phyloP scores from a whole-genome alignment of 805 yeast species.

The Schwanniomyces polymorphus region DNA sequence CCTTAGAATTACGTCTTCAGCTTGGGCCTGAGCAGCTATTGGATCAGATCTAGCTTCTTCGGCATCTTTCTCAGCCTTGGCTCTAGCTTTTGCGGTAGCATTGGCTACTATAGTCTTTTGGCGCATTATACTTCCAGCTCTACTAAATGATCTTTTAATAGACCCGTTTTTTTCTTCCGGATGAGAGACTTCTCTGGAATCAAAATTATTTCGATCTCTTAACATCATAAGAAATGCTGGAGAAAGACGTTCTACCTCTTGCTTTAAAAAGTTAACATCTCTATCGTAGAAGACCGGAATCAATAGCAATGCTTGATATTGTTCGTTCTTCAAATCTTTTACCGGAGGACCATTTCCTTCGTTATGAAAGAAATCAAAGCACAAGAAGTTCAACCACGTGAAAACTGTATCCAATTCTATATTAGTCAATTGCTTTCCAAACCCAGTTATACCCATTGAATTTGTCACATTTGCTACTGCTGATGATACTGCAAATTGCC shows the following conservation, averaged over 20 bases:
- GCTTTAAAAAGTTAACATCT: slow-evolving; percentile 44
- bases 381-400: slow-evolving; percentile 66
- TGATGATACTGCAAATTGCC: slow-evolving; percentile 47
- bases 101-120: slow-evolving; percentile 70
- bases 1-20: slow-evolving; percentile 73
- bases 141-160: slow-evolving; percentile 17
- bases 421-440: slow-evolving; percentile 54
- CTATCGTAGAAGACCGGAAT: slow-evolving; percentile 67
- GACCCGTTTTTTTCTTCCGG: background rate
- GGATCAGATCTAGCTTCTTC: slow-evolving; percentile 43
- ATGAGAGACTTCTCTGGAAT: slow-evolving; percentile 9
- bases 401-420: slow-evolving; percentile 68
- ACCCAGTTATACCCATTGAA: slow-evolving; percentile 44
- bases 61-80: slow-evolving; percentile 45
- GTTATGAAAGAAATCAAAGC: slow-evolving; percentile 74
- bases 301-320: slow-evolving; percentile 62
- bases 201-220: slow-evolving; percentile 48
- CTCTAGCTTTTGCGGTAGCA: slow-evolving; percentile 59
- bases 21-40: slow-evolving; percentile 38
- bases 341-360: slow-evolving; percentile 80
- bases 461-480: slow-evolving; percentile 53
- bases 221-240: slow-evolving; percentile 53
- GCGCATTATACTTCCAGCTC: slow-evolving; percentile 56
- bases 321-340: slow-evolving; percentile 57
- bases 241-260: slow-evolving; percentile 59